phyloP scores from a whole-genome alignment of 768 basidiomycete species.

The Clitopilus hobsonii region DNA sequence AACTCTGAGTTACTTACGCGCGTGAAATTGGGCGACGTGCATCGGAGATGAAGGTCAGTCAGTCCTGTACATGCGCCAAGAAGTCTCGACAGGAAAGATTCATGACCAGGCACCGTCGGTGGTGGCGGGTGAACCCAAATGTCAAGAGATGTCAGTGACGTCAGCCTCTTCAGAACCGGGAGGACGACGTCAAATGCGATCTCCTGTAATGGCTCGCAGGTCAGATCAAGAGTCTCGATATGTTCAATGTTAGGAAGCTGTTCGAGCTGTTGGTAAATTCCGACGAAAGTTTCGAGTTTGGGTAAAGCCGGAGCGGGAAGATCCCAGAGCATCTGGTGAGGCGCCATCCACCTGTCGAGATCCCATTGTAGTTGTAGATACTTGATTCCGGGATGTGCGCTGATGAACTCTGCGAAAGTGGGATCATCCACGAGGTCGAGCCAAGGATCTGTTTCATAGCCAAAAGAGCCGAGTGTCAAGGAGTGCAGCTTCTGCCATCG shows the following conservation, averaged over 20 bases:
- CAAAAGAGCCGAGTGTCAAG: conserved; percentile 46
- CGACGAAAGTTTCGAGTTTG: conserved; percentile 35
- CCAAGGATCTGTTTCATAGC: conserved; percentile 40
- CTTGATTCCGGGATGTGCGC: conserved; percentile 30
- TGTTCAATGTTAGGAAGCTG: conserved; percentile 28
- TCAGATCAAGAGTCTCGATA: conserved; percentile 40
- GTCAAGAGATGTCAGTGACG: conserved; percentile 35
- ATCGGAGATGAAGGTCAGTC: conserved; percentile 48
- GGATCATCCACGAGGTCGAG: conserved; percentile 27
- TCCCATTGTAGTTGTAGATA: conserved; percentile 46
- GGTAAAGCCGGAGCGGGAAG: conserved; percentile 26
- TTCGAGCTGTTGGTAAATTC: conserved; percentile 42
- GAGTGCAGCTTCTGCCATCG: conserved; percentile 36
- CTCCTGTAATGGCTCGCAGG: conserved; percentile 44
- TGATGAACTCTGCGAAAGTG: conserved; percentile 31
- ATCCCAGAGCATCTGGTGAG: conserved; percentile 28
- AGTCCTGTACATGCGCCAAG: conserved; percentile 31
- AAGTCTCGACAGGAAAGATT: conserved; percentile 28
- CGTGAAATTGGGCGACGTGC: conserved; percentile 38
- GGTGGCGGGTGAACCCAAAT: conserved; percentile 43
- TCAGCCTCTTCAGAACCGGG: conserved; percentile 28
- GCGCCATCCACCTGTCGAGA: conserved; percentile 46
- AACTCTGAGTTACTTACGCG: conserved; percentile 24
- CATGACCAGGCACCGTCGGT: conserved; percentile 23
- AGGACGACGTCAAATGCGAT: conserved; percentile 27